Conservation (phyloP, 2,329 filamentous ascomycete species). For the Fusarium goolgardi region DNA sequence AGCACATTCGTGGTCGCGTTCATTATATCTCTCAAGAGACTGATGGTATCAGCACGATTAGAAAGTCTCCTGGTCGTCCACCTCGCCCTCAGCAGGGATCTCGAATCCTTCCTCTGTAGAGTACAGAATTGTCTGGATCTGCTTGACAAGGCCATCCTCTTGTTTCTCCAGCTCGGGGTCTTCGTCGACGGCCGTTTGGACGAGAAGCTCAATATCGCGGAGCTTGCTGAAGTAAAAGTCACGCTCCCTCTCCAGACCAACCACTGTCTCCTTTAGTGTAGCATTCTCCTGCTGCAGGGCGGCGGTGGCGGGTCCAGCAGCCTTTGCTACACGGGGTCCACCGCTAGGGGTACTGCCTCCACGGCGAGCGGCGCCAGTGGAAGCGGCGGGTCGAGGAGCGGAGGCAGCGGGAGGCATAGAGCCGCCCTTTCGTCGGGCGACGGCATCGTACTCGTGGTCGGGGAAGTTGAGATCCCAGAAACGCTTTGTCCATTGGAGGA, state of each 20-base stretch:
- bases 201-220: slow-evolving; percentile 92
- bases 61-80: slow-evolving; percentile 85
- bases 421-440: slow-evolving; percentile 83
- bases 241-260: slow-evolving; percentile 91
- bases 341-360: slow-evolving; percentile 74
- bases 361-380: slow-evolving; percentile 62
- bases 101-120: slow-evolving; percentile 95
- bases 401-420: slow-evolving; percentile 66
- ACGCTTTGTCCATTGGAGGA: slow-evolving; percentile 94
- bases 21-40: slow-evolving; percentile 39
- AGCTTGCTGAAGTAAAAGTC: slow-evolving; percentile 99
- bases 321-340: slow-evolving; percentile 59
- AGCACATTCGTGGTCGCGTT: slow-evolving; percentile 46
- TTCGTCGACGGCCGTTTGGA: slow-evolving; percentile 92
- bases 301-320: slow-evolving; percentile 69
- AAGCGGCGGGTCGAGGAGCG: slow-evolving; percentile 61
- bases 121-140: slow-evolving; percentile 96
- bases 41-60: slow-evolving; percentile 51
- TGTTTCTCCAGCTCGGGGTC: slow-evolving; percentile 95
- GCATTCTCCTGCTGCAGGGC: slow-evolving; percentile 87
- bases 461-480: slow-evolving; percentile 99
- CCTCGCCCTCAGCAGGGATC: slow-evolving; percentile 84
- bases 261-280: slow-evolving; percentile 94
- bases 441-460: slow-evolving; percentile 94
- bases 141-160: slow-evolving; percentile 90